Percentiles rank a stretch among this genome's conserved stretches.
These are phyloP conservation scores for Aspergillus fijiensis DNA, from an alignment of 2,329 filamentous ascomycete genomes.

Conservation along the genomic window DNA sequence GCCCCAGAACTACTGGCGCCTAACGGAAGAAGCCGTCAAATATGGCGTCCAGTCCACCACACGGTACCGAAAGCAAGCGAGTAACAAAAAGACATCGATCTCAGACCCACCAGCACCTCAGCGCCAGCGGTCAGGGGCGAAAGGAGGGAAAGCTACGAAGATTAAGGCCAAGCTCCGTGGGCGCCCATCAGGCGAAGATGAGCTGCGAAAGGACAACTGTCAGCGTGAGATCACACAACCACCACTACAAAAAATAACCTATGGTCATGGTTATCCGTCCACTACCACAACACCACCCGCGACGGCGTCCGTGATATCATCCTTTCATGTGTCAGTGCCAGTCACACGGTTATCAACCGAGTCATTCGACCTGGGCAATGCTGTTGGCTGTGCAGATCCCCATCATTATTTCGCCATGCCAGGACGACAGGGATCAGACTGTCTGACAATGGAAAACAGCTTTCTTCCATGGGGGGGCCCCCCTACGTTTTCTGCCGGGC, in stretches of 20 bases:
- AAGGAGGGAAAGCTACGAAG: constrained; percentile 42
- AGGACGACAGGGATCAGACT: constrained; percentile 6
- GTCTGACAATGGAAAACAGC: constrained; percentile 20
- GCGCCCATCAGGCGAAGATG: constrained; percentile 23
- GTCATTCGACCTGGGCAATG: constrained; percentile 24
- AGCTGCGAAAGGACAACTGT: constrained; percentile 23
- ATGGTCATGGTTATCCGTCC: constrained; percentile 15
- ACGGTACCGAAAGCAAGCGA: constrained; percentile 61
- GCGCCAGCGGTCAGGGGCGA: constrained; percentile 44
- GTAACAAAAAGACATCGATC: constrained; percentile 39
- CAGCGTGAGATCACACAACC: constrained; percentile 16
- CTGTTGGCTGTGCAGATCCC: constrained; percentile 31
- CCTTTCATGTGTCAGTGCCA: constrained; percentile 15
- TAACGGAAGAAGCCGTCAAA: constrained; percentile 67
- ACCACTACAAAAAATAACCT: constrained; percentile 15
- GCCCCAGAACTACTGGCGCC: constrained; percentile 72
- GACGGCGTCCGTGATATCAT: constrained; percentile 9
- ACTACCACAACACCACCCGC: constrained; percentile 8
- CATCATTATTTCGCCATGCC: too few species aligned
- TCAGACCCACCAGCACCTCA: constrained; percentile 41
- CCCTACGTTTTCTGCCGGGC: constrained; percentile 17
- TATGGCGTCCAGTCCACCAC: constrained; percentile 81
- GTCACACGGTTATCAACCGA: constrained; percentile 17
- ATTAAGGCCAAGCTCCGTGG: constrained; percentile 34
- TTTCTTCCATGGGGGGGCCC: constrained; percentile 21